Conservation (phyloP, 2,329 filamentous ascomycete genomes). For the Alternaria alternata region DNA sequence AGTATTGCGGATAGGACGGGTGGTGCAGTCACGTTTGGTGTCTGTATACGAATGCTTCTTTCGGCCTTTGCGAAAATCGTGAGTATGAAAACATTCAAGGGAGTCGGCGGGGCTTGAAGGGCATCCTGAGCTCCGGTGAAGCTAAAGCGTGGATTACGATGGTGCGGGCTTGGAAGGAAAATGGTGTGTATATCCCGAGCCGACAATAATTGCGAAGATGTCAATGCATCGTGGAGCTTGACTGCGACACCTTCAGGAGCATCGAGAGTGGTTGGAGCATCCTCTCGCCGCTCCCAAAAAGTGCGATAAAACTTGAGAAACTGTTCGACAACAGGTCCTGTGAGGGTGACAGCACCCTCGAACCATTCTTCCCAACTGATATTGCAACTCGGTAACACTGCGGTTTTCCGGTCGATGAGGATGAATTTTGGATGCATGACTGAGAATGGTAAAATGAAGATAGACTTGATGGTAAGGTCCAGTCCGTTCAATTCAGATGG, state of each 20-base stretch:
- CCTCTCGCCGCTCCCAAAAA: conserved; percentile 67
- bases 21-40: conserved; percentile 77
- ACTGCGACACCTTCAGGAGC: background rate
- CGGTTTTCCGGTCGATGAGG: conserved; percentile 71
- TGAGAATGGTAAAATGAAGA: conserved; percentile 81
- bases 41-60: conserved; percentile 71
- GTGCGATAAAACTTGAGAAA: conserved; percentile 71
- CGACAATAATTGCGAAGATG: conserved; percentile 10
- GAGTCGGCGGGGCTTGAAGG: conserved; percentile 70
- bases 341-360: conserved; percentile 75
- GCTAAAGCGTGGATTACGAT: conserved; percentile 70
- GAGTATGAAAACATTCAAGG: conserved; percentile 72
- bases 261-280: conserved; percentile 9
- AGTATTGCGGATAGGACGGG: conserved; percentile 70
- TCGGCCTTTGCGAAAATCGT: conserved; percentile 67
- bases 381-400: conserved; percentile 81
- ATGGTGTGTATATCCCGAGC: conserved; percentile 59
- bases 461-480: conserved; percentile 74
- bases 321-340: conserved; percentile 67
- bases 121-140: conserved; percentile 43
- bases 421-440: conserved; percentile 91
- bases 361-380: conserved; percentile 91
- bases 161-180: conserved; percentile 78
- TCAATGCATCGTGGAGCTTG: conserved; percentile 7
- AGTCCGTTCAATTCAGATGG: conserved; percentile 65